Percentiles rank a stretch among this genome's conserved stretches.
These are phyloP conservation scores for Myxozyma neotropica DNA, from an alignment of 805 yeast species.

Conservation along the genomic window DNA sequence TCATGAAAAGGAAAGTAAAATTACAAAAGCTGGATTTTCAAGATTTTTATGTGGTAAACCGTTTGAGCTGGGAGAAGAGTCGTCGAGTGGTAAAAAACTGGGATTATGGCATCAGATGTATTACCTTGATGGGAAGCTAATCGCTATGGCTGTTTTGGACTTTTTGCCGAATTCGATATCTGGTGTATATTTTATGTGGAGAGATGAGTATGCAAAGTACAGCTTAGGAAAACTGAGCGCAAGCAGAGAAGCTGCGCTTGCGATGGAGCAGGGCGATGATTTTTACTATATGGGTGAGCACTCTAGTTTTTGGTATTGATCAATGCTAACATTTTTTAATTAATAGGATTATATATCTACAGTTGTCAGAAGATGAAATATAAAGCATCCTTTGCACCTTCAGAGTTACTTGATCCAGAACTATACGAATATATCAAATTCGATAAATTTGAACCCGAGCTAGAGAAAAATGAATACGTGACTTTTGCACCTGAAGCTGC, in stretches of 20 bases:
- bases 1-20: slow-evolving; percentile 55
- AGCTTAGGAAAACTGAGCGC: slow-evolving; percentile 81
- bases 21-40: slow-evolving; percentile 53
- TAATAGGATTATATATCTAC: slow-evolving; percentile 66
- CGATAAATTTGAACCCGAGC: slow-evolving; percentile 21
- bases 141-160: slow-evolving; percentile 79
- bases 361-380: slow-evolving; percentile 84
- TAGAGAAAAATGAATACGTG: slow-evolving; percentile 24
- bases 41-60: slow-evolving; percentile 73
- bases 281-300: slow-evolving; percentile 64
- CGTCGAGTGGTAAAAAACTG: slow-evolving; percentile 45
- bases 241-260: slow-evolving; percentile 59
- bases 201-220: slow-evolving; percentile 68
- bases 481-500: slow-evolving; percentile 12
- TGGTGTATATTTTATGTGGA: slow-evolving; percentile 86
- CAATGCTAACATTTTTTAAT: too few relatives aligned
- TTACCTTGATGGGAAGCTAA: slow-evolving; percentile 60
- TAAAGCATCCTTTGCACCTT: slow-evolving; percentile 60
- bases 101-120: slow-evolving; percentile 76
- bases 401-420: slow-evolving; percentile 43
- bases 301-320: too few relatives aligned
- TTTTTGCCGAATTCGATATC: slow-evolving; percentile 75
- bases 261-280: slow-evolving; percentile 50
- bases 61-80: slow-evolving; percentile 42
- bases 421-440: slow-evolving; percentile 17